These are phyloP conservation scores for Fusarium denticulatum DNA, from an alignment of 2,329 filamentous ascomycete species.

Conservation along the genomic window DNA sequence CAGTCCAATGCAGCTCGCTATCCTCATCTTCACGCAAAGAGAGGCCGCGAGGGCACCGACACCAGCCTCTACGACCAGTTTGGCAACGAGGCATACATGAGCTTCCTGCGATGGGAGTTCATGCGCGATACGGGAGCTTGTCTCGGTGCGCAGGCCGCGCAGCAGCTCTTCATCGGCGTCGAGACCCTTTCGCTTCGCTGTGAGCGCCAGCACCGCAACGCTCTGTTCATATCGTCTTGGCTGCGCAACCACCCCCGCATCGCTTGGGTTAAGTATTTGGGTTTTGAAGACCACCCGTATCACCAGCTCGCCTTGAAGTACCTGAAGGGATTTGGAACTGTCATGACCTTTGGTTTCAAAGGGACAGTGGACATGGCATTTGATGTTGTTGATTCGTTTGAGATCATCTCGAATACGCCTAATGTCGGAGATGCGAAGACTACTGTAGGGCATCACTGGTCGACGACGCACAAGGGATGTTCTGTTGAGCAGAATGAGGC, in stretches of 20 bases:
- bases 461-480: slow-evolving; percentile 68
- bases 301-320: slow-evolving; percentile 75
- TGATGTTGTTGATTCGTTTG: slow-evolving; percentile 71
- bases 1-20: slow-evolving; percentile 59
- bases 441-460: slow-evolving; percentile 77
- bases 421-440: slow-evolving; percentile 76
- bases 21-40: neutral
- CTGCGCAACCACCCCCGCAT: neutral
- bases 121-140: neutral
- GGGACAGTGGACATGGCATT: slow-evolving; percentile 55
- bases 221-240: neutral
- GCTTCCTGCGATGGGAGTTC: neutral
- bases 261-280: neutral
- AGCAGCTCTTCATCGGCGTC: neutral
- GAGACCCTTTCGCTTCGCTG: neutral
- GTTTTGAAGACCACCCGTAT: slow-evolving; percentile 58
- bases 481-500: neutral
- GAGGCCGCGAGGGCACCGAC: neutral
- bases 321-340: slow-evolving; percentile 75
- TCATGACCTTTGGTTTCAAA: slow-evolving; percentile 70
- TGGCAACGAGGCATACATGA: neutral
- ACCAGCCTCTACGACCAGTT: neutral
- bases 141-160: neutral
- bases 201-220: neutral
- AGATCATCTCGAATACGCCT: neutral